These are phyloP conservation scores for Saccharomycopsis fermentans DNA, from an alignment of 805 yeast species.

Conservation along the genomic window DNA sequence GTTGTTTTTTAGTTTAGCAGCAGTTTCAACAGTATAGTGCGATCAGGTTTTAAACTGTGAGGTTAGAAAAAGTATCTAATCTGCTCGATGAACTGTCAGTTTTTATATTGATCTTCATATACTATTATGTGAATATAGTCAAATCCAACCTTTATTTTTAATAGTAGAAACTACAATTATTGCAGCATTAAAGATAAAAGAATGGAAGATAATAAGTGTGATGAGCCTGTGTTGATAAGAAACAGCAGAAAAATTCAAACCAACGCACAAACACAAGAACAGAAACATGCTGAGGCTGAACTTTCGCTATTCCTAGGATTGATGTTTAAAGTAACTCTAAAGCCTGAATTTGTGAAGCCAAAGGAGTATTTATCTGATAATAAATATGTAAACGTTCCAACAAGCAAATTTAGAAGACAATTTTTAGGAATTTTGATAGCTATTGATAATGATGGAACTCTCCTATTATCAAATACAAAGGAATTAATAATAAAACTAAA, in stretches of 20 bases:
- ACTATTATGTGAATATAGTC: too few relatives aligned
- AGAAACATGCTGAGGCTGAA: background rate
- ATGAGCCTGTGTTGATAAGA: background rate
- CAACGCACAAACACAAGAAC: background rate
- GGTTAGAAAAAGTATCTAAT: too few relatives aligned
- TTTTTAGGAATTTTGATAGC: background rate
- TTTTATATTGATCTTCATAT: too few relatives aligned
- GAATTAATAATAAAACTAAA: background rate
- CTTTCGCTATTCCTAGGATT: background rate
- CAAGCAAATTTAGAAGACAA: background rate
- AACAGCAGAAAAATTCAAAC: background rate
- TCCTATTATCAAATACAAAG: background rate
- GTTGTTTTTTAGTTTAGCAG: background rate
- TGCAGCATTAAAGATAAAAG: background rate
- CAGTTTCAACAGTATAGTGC: too few relatives aligned
- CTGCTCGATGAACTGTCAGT: too few relatives aligned
- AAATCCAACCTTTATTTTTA: too few relatives aligned
- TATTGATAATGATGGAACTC: background rate
- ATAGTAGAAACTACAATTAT: background rate
- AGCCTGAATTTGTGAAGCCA: background rate
- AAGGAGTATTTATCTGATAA: background rate
- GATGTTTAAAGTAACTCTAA: background rate
- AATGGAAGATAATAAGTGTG: background rate
- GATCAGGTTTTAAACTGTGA: background rate
- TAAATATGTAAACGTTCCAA: background rate